These are phyloP conservation scores for Pythium dissotocum DNA, from an alignment of 352 stramenopile genomes.

Conservation along the genomic window DNA sequence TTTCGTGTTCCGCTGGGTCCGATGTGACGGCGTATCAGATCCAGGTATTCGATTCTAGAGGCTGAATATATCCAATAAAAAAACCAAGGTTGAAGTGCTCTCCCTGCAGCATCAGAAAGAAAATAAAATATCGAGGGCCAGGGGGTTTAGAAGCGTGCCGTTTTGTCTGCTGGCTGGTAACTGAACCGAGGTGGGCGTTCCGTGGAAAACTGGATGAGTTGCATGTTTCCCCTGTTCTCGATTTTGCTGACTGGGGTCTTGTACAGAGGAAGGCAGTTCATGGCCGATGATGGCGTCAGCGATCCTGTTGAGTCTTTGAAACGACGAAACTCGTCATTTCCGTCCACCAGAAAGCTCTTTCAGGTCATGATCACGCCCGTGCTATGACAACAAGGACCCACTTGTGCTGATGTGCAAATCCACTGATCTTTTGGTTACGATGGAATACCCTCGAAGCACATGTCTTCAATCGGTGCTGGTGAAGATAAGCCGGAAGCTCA, in stretches of 20 bases:
- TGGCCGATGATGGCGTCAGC: background rate
- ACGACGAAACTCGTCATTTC: background rate
- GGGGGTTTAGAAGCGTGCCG: background rate
- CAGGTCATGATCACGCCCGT: background rate
- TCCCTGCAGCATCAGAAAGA: background rate
- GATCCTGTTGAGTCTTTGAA: background rate
- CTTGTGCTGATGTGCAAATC: background rate
- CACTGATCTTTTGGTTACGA: background rate
- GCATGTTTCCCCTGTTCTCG: background rate
- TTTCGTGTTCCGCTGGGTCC: background rate
- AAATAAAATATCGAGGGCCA: background rate
- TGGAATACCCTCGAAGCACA: background rate
- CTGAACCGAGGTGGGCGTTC: background rate
- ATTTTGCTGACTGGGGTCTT: background rate
- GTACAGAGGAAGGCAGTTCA: background rate
- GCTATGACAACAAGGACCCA: background rate
- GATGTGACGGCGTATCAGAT: background rate
- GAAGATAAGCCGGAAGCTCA: too few relatives aligned
- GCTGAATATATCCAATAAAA: background rate
- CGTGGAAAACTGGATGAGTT: constrained; percentile 1
- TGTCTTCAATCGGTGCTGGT: background rate
- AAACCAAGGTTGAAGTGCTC: background rate
- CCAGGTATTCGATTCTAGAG: background rate
- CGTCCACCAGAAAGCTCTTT: background rate
- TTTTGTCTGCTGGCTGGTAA: background rate